Evolutionary conservation across 306 rosid genomes (phyloP).

Genomic region (Gastrolobium bilobum): DNA sequence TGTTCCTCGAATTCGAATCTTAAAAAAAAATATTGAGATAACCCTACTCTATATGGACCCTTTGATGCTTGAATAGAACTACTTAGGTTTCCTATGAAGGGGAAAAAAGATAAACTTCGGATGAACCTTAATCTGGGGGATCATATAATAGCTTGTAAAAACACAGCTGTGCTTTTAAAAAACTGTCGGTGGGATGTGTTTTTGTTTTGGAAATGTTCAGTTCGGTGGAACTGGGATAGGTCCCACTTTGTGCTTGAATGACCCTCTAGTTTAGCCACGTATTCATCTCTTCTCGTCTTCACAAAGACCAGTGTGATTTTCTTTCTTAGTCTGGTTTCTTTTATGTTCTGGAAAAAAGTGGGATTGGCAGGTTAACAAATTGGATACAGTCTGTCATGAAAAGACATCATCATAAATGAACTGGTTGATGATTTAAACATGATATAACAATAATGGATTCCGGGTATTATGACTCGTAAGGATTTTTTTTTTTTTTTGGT

Average conservation of each 20-base stretch:
- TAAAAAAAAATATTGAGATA: too few species aligned
- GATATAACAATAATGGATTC: slow-evolving; percentile 10
- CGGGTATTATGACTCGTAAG: background rate
- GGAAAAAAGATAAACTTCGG: background rate
- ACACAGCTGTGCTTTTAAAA: background rate
- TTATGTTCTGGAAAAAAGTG: slow-evolving; percentile 8
- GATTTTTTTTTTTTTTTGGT: too few species aligned
- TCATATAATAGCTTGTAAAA: background rate
- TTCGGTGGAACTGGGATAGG: slow-evolving; percentile 11
- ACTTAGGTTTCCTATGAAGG: too few species aligned
- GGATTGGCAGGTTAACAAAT: background rate
- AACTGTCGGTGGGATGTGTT: slow-evolving; percentile 60
- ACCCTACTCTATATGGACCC: too few species aligned
- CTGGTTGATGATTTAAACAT: slow-evolving; percentile 25
- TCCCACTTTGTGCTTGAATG: slow-evolving; percentile 14
- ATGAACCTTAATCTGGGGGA: background rate
- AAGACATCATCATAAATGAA: slow-evolving; percentile 44
- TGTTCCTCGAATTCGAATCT: too few species aligned
- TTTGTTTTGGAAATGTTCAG: slow-evolving; percentile 29
- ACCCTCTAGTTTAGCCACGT: slow-evolving; percentile 8
- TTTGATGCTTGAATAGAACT: too few species aligned
- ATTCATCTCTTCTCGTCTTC: background rate
- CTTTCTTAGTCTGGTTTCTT: slow-evolving; percentile 7
- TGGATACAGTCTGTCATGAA: slow-evolving; percentile 32
- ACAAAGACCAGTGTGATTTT: slow-evolving; percentile 4